phyloP scores from a whole-genome alignment of 2,329 filamentous ascomycete species.

The Hypomyces rosellus region DNA sequence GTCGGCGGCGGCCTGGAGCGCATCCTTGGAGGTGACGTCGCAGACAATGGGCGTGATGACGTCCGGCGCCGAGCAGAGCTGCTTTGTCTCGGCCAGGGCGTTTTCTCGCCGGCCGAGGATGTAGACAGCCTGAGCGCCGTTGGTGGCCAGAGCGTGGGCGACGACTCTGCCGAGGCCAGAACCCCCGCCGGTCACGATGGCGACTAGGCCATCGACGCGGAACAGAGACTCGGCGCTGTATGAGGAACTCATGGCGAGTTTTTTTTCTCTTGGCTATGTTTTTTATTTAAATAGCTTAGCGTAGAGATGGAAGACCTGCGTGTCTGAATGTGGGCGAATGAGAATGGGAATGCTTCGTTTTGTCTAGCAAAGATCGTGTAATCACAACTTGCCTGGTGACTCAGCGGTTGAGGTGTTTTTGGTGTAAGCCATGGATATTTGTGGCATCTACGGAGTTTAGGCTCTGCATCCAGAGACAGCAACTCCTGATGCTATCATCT shows the following conservation, averaged over 20 bases:
- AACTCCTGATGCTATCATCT: no score
- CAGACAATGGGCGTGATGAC: slow-evolving; percentile 34
- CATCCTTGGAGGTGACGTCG: slow-evolving; percentile 37
- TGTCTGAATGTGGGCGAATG: no score
- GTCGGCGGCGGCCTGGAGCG: slow-evolving; percentile 53
- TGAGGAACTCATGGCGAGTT: slow-evolving; percentile 8
- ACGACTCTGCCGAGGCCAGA: slow-evolving; percentile 52
- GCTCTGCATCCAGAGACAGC: no score
- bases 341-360: no score
- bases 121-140: slow-evolving; percentile 30
- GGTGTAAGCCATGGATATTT: no score
- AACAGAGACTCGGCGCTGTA: slow-evolving; percentile 33
- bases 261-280: not conserved
- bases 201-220: slow-evolving; percentile 48
- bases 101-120: slow-evolving; percentile 34
- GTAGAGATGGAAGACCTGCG: no score
- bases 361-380: no score
- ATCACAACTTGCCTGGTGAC: no score
- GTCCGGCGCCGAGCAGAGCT: slow-evolving; percentile 12
- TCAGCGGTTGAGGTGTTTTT: no score
- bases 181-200: slow-evolving; percentile 52
- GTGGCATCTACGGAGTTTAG: no score
- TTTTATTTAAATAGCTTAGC: no score
- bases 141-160: slow-evolving; percentile 33
- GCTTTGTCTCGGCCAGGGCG: slow-evolving; percentile 21